phyloP scores from a whole-genome alignment of 2,329 filamentous ascomycete species.

The Epichloe bromicola region DNA sequence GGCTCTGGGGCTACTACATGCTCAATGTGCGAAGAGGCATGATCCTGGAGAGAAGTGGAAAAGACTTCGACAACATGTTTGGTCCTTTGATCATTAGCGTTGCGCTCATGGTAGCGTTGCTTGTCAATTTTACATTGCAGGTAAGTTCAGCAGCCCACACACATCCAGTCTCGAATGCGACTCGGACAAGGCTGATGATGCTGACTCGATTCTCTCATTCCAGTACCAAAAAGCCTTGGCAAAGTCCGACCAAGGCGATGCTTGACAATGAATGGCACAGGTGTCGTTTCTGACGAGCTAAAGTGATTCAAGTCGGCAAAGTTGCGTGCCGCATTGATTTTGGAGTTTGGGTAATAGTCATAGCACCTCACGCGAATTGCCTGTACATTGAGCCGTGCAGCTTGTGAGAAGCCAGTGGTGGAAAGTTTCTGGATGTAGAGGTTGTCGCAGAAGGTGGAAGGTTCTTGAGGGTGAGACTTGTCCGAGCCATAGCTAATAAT shows the following conservation, averaged over 20 bases:
- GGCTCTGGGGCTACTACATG: slow-evolving; percentile 77
- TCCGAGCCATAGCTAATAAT: too few relatives aligned
- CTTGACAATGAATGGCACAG: not conserved
- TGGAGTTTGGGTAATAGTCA: not conserved
- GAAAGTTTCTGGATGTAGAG: not conserved
- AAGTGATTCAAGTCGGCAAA: slow-evolving; percentile 8
- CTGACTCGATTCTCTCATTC: not conserved
- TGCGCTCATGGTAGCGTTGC: slow-evolving; percentile 63
- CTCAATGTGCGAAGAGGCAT: slow-evolving; percentile 62
- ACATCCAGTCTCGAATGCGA: too few relatives aligned
- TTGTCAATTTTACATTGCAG: slow-evolving; percentile 83
- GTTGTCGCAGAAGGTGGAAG: not conserved
- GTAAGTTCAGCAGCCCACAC: slow-evolving; percentile 29
- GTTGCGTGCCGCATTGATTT: not conserved
- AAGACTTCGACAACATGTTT: slow-evolving; percentile 81
- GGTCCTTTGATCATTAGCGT: slow-evolving; percentile 76
- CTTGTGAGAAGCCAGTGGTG: not conserved
- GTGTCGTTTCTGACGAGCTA: slow-evolving; percentile 17
- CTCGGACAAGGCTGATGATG: not conserved
- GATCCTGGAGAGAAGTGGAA: slow-evolving; percentile 76
- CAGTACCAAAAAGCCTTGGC: slow-evolving; percentile 22
- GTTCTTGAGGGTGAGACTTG: too few relatives aligned
- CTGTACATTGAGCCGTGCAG: not conserved
- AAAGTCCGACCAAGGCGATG: slow-evolving; percentile 13
- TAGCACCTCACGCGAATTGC: not conserved